A percentile compares a stretch with the other conserved stretches of the same genome.
Evolutionary conservation across 2,329 filamentous ascomycete genomes (phyloP).

Genomic region (Neophaeococcomyces mojaviensis): DNA sequence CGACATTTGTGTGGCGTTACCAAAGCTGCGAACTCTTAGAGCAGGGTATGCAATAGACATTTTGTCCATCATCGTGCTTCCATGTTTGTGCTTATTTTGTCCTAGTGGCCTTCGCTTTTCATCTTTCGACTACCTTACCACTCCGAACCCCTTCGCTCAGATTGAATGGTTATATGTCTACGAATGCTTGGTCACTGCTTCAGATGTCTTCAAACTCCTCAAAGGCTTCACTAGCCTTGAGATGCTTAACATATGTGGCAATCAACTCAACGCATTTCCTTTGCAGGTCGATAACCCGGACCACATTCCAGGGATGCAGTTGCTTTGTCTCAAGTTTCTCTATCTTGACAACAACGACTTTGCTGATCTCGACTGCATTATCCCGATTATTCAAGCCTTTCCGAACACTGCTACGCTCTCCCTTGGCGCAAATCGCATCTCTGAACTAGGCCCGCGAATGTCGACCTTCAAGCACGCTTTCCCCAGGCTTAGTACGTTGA

Average conservation of each 20-base stretch:
- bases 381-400: conserved; percentile 50
- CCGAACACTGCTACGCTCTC: conserved; percentile 42
- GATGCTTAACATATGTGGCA: conserved; percentile 14
- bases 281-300: no score
- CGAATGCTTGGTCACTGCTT: conserved; percentile 60
- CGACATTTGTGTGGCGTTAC: conserved; percentile 63
- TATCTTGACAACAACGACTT: conserved; percentile 44
- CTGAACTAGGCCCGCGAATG: conserved; percentile 26
- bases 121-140: conserved; percentile 32
- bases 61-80: no score
- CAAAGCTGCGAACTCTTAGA: conserved; percentile 57
- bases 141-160: conserved; percentile 37
- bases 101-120: conserved; percentile 15
- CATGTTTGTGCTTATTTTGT: conserved; percentile 1
- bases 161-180: conserved; percentile 54
- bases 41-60: conserved; percentile 53
- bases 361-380: conserved; percentile 29
- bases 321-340: conserved; percentile 39
- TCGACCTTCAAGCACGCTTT: conserved; percentile 37
- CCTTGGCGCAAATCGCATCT: conserved; percentile 71
- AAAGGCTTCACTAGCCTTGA: conserved; percentile 16
- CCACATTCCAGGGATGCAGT: no score
- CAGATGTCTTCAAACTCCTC: conserved; percentile 45
- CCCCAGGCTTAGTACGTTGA: conserved; percentile 54
- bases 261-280: conserved; percentile 15